Evolutionary conservation across 495 filamentous ascomycete species (phyloP), one percentile per base, ranked within the genome.

Genomic region (Parachaetomium inaequale): DNA sequence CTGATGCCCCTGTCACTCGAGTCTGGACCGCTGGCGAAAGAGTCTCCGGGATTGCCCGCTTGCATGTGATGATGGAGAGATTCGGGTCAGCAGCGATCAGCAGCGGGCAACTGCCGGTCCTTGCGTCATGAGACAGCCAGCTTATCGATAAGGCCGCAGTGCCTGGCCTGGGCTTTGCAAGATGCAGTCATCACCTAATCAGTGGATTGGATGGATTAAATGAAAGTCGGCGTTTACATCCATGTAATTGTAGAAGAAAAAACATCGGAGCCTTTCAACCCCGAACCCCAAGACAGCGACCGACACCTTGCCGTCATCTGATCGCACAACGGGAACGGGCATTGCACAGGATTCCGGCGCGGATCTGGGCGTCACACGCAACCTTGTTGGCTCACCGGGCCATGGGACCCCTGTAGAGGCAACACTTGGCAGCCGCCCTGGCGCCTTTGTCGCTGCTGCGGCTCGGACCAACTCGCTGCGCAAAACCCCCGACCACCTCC

Each of bases 361-460:
- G 42, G 55, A 47, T 47, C 55, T 34, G 28, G 42, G 42, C 43
- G 55, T 58, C 52, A 55, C 52, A 38, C 40, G 26, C 23, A 43
- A 56, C 54, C 54, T 21, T 56, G 54, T n/a, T 56, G 54, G 54
- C 15, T n/a, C 12, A 14, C 36, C 32, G 17, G n/a, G 17, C 5
- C 53, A 31, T 43, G 21, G 40, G 25, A 32, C 12, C 38, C 54
- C 17, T 47, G 55, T 23, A n/a, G 50, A 50, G 56, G 56, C 56
- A 59, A 28, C 55, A 57, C 46, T 59, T 51, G 57, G 57, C 56
- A 58, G 23, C 40, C 51, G 42, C 47, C 49, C 26, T 32, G 49
- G n/a, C 31, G 28, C 51, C 56, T 46, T 43, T n/a, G 34, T 55
- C 7, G 53, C 53, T 26, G 57, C 57, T 40, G 57, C 57, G 57